Evolutionary conservation across 345 rosid species (phyloP), one percentile per base, ranked within the genome.

Genomic region (Streptanthus diversifolius): DNA sequence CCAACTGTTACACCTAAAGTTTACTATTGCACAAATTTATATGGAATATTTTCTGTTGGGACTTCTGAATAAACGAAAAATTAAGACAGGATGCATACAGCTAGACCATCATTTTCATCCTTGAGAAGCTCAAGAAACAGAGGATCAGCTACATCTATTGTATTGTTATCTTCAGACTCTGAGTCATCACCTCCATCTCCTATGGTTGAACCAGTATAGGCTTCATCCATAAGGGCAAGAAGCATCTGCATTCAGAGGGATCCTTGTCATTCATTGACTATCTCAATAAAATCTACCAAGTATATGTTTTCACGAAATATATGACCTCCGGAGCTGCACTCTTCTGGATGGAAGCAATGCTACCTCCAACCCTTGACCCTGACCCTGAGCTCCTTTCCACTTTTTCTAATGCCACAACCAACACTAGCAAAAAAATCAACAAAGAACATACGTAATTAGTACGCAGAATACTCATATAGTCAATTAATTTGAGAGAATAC

Each of bases 141-240:
- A 77, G 96, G 88, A 80, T 95, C 92, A 62, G 95, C 96, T 30
- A 71, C 89, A 79, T 90, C 97, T 59, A 91, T 87, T 8, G 85
- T 68, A 66, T 77, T 88, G 84, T 79, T 83, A 63, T 91, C 99
- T 83, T 91, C 99, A 48, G 97, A 91, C 85, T 88, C 96, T 65
- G 91, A 91, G 84, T 88, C 93, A 63, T 79, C 96, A 65, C 92
- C 95, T 63, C 93, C 95, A 80, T 88, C 90, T 30, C 85, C 96
- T 10, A 95, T 88, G 72, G 93, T 89, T 57, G 97, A 95, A 82
- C 99, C 99, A 47, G 96, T 91, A 77, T 95, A 95, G 27, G 99
- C 99, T 80, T 95, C 99, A 85, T 95, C 97, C 99, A 95, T 95
- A 74, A 95, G 95, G 36, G 91, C 95, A 82, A 91, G 93, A 58